Evolutionary conservation across 768 basidiomycete species (phyloP).

Genomic region (Antrodiella citrinella): DNA sequence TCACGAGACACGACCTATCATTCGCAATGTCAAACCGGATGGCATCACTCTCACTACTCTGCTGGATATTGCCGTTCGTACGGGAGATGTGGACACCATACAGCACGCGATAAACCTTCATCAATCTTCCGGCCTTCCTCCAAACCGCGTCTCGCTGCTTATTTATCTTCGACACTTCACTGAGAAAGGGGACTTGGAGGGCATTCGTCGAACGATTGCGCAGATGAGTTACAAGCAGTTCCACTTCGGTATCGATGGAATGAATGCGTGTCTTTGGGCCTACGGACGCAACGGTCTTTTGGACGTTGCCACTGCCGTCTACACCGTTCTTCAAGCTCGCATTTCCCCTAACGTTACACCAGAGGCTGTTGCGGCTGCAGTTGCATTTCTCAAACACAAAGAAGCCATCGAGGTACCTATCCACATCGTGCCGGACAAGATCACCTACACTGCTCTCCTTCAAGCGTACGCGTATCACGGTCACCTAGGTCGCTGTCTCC

Average conservation of each 20-base stretch:
- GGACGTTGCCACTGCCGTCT: slow-evolving; percentile 53
- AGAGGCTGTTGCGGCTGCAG: slow-evolving; percentile 8
- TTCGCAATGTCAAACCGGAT: slow-evolving; percentile 34
- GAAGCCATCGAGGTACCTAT: slow-evolving; percentile 35
- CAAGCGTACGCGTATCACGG: slow-evolving; percentile 70
- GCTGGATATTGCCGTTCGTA: slow-evolving; percentile 53
- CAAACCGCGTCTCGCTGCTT: slow-evolving; percentile 58
- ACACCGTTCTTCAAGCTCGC: slow-evolving; percentile 50
- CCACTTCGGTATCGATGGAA: slow-evolving; percentile 52
- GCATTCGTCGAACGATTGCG: slow-evolving; percentile 46
- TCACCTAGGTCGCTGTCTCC: slow-evolving; percentile 45
- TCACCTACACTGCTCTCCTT: slow-evolving; percentile 63
- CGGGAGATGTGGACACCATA: slow-evolving; percentile 34
- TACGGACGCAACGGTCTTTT: slow-evolving; percentile 45
- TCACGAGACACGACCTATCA: background rate
- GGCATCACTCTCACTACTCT: slow-evolving; percentile 65
- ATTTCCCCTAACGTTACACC: slow-evolving; percentile 27
- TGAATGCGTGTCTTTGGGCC: slow-evolving; percentile 68
- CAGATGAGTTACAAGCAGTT: slow-evolving; percentile 43
- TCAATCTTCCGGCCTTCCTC: slow-evolving; percentile 41
- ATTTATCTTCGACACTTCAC: slow-evolving; percentile 51
- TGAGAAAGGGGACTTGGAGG: slow-evolving; percentile 35
- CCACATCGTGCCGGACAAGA: slow-evolving; percentile 45
- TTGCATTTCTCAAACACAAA: slow-evolving; percentile 20
- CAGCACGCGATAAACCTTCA: slow-evolving; percentile 48